Conservation (phyloP, 2,329 filamentous ascomycete genomes). For the Penicillium frequentans region DNA sequence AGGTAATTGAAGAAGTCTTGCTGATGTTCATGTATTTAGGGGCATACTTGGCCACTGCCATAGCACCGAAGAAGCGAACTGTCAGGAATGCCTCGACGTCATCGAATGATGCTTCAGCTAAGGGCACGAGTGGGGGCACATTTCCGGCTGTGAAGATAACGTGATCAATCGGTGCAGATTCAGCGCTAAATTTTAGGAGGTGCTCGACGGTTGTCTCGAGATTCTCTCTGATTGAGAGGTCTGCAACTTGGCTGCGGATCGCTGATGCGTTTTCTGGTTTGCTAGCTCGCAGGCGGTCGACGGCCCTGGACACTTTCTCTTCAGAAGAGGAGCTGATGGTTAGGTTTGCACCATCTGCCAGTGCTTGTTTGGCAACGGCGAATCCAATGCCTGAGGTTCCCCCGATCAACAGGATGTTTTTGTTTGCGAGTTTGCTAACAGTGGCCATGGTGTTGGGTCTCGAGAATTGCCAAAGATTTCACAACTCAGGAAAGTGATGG, state of each 20-base stretch:
- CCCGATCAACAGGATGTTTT: slow-evolving; percentile 58
- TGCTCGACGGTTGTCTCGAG: slow-evolving; percentile 50
- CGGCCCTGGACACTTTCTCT: slow-evolving; percentile 49
- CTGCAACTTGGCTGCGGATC: slow-evolving; percentile 42
- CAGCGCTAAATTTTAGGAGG: slow-evolving; percentile 43
- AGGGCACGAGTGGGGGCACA: slow-evolving; percentile 4
- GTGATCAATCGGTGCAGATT: slow-evolving; percentile 50
- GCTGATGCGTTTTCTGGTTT: slow-evolving; percentile 26
- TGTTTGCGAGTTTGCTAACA: slow-evolving; percentile 16
- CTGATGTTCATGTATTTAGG: slow-evolving; percentile 8
- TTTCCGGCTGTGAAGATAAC: slow-evolving; percentile 57
- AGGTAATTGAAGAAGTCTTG: slow-evolving; percentile 10
- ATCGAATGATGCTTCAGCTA: slow-evolving; percentile 7
- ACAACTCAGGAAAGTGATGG: background rate
- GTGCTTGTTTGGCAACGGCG: slow-evolving; percentile 57
- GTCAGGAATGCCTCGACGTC: slow-evolving; percentile 9
- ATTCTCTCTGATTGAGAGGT: slow-evolving; percentile 46
- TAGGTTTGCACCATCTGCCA: slow-evolving; percentile 58
- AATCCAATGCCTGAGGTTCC: slow-evolving; percentile 65
- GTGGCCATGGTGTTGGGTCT: background rate
- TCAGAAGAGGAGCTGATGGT: slow-evolving; percentile 61
- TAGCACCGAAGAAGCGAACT: slow-evolving; percentile 12
- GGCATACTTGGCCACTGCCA: slow-evolving; percentile 11
- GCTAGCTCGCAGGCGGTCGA: slow-evolving; percentile 47
- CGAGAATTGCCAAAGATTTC: background rate